These are phyloP conservation scores for Mycena galopus DNA, from an alignment of 768 basidiomycete species.

Conservation along the genomic window DNA sequence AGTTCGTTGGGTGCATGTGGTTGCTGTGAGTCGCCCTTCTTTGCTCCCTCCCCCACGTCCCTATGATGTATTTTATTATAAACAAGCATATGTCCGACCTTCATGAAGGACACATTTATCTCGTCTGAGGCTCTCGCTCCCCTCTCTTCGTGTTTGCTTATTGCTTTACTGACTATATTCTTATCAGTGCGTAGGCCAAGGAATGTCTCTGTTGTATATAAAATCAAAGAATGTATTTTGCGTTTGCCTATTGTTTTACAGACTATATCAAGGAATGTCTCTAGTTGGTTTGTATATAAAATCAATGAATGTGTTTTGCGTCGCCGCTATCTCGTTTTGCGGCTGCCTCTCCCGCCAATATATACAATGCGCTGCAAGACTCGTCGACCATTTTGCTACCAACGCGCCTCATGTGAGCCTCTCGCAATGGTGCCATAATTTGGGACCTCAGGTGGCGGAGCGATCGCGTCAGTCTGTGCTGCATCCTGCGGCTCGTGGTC, in stretches of 20 bases:
- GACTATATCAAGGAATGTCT: too few species aligned
- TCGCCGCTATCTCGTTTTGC: too few species aligned
- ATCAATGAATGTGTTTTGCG: too few species aligned
- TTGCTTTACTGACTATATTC: conserved; percentile 13
- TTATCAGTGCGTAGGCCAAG: too few species aligned
- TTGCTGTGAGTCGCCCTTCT: neutral
- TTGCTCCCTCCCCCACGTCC: conserved; percentile 39
- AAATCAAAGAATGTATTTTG: too few species aligned
- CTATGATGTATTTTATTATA: conserved; percentile 63
- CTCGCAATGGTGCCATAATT: conserved; percentile 13
- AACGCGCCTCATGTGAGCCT: neutral
- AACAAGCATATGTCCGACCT: conserved; percentile 84
- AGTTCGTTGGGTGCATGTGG: neutral
- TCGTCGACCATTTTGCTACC: neutral
- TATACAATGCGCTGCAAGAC: neutral
- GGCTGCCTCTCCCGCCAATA: too few species aligned
- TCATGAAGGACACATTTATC: conserved; percentile 66
- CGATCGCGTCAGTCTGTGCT: neutral
- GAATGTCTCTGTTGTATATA: too few species aligned
- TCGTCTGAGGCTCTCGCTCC: conserved; percentile 57
- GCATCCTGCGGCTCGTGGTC: conserved; percentile 11
- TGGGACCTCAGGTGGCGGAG: neutral
- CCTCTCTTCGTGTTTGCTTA: neutral
- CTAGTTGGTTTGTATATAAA: conserved; percentile 9
- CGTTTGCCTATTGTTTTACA: too few species aligned